Percentiles rank a stretch among this genome's conserved stretches.
Evolutionary conservation across 2,329 filamentous ascomycete species (phyloP).

Genomic region (Hirsutella minnesotensis): DNA sequence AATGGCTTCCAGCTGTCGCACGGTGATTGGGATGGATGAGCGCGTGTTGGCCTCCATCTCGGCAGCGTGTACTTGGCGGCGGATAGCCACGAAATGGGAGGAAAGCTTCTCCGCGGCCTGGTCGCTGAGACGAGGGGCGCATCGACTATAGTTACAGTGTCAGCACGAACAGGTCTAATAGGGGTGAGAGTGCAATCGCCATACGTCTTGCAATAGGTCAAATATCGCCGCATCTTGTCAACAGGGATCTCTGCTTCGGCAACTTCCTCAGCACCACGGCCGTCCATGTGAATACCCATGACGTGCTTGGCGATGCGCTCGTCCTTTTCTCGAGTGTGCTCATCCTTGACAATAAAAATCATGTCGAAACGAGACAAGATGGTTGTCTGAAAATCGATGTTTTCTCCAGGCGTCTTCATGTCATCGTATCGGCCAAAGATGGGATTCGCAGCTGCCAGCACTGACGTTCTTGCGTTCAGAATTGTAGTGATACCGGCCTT

Average conservation of each 20-base stretch:
- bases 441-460: slow-evolving; percentile 90
- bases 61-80: slow-evolving; percentile 82
- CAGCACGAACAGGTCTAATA: too few species aligned
- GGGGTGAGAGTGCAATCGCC: too few species aligned
- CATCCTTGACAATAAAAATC: slow-evolving; percentile 98
- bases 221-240: slow-evolving; percentile 94
- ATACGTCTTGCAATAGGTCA: slow-evolving; percentile 92
- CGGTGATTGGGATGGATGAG: slow-evolving; percentile 91
- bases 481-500: slow-evolving; percentile 99
- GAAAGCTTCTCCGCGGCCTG: slow-evolving; percentile 93
- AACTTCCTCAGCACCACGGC: slow-evolving; percentile 69
- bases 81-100: slow-evolving; percentile 93
- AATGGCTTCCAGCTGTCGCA: slow-evolving; percentile 93
- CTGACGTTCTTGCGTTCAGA: slow-evolving; percentile 87
- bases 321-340: slow-evolving; percentile 80
- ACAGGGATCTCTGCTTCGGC: slow-evolving; percentile 81
- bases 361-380: slow-evolving; percentile 98
- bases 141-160: slow-evolving; percentile 47
- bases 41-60: slow-evolving; percentile 84
- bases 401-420: slow-evolving; percentile 93
- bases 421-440: slow-evolving; percentile 98
- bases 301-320: slow-evolving; percentile 93
- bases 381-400: slow-evolving; percentile 98
- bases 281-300: slow-evolving; percentile 94
- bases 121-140: slow-evolving; percentile 78